These are phyloP conservation scores for Hyparrhenia diplandra DNA, from an alignment of 176 grass and related monocot genomes.

Conservation along the genomic window DNA sequence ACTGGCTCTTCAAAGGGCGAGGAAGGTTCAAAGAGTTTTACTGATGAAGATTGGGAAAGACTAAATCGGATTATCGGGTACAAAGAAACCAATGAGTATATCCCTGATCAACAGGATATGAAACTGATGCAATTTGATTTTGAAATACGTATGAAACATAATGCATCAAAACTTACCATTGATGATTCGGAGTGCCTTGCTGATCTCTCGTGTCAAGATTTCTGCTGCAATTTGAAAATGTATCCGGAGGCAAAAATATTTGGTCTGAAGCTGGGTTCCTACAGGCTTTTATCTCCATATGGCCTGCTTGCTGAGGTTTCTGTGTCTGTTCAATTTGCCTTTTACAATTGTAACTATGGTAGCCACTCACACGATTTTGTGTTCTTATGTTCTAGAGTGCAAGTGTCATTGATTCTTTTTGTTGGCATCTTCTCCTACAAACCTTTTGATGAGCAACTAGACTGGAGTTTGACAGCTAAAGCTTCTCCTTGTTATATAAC, in stretches of 20 bases:
- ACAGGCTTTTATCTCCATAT: constrained; percentile 82
- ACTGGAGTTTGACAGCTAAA: constrained; percentile 97
- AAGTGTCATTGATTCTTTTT: constrained; percentile 63
- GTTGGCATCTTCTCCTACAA: constrained; percentile 88
- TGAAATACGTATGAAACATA: constrained; percentile 93
- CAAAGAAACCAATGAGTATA: constrained; percentile 84
- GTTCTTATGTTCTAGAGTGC: constrained; percentile 63
- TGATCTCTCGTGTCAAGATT: constrained; percentile 89
- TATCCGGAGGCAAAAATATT: constrained; percentile 94
- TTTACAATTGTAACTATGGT: not conserved
- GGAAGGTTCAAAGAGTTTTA: constrained; percentile 72
- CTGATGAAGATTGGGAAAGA: constrained; percentile 88
- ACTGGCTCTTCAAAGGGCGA: constrained; percentile 65
- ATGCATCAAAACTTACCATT: constrained; percentile 79
- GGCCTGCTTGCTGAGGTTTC: constrained; percentile 96
- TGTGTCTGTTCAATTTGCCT: constrained; percentile 18
- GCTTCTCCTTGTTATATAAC: constrained; percentile 95
- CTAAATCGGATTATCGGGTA: constrained; percentile 91
- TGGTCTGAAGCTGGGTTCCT: constrained; percentile 88
- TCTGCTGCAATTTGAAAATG: constrained; percentile 82
- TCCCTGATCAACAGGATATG: constrained; percentile 69
- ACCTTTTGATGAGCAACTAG: constrained; percentile 76
- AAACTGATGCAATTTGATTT: constrained; percentile 81
- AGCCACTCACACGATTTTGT: not conserved
- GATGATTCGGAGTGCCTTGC: constrained; percentile 68